phyloP scores from a whole-genome alignment of 2,329 filamentous ascomycete genomes.

The Fusarium nurragi region DNA sequence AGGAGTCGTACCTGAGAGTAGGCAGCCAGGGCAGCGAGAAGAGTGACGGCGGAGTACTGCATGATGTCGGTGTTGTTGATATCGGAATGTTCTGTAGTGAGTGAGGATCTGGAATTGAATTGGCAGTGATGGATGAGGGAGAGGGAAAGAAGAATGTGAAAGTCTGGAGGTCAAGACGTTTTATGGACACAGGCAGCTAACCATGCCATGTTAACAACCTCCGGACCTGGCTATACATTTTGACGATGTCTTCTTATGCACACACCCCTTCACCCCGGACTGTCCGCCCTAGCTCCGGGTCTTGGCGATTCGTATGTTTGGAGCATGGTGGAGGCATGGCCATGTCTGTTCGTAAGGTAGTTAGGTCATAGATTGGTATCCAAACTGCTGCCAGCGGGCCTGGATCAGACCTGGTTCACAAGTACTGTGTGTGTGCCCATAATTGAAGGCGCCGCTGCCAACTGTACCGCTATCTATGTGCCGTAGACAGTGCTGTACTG shows the following conservation, averaged over 20 bases:
- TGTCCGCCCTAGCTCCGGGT: constrained; percentile 21
- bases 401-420: not conserved
- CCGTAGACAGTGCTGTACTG: not conserved
- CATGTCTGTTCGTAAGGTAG: not conserved
- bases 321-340: constrained; percentile 13
- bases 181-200: constrained; percentile 29
- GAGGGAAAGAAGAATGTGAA: not conserved
- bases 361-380: constrained; percentile 33
- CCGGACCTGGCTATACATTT: constrained; percentile 26
- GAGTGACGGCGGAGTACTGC: constrained; percentile 51
- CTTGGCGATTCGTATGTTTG: constrained; percentile 31
- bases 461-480: not conserved
- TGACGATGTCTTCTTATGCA: constrained; percentile 13
- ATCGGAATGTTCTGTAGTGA: constrained; percentile 6
- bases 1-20: constrained; percentile 27
- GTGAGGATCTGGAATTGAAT: constrained; percentile 15
- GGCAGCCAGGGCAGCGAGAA: constrained; percentile 47
- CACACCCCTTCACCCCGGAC: constrained; percentile 32
- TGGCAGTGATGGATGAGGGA: constrained; percentile 9
- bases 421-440: constrained; percentile 8
- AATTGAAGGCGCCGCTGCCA: constrained; percentile 8
- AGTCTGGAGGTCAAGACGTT: constrained; percentile 27
- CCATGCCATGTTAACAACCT: constrained; percentile 20
- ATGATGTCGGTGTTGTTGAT: constrained; percentile 43
- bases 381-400: not conserved